These are phyloP conservation scores for Moniliophthora roreri DNA, from an alignment of 1,284 basidiomycete species.

Conservation along the genomic window DNA sequence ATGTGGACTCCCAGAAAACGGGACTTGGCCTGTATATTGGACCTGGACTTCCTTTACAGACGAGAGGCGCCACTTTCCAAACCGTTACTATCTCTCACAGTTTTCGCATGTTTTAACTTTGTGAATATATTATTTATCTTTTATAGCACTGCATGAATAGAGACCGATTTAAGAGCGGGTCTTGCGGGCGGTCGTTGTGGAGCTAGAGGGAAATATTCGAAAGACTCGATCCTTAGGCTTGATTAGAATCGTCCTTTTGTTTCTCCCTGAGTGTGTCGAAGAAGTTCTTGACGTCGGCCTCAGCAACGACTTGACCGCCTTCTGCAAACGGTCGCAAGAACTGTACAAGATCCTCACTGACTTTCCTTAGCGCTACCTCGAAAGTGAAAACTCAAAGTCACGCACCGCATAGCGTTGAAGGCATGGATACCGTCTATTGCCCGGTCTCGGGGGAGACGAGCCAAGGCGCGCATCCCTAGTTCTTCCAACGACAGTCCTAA, in stretches of 20 bases:
- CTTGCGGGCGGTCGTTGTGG: too few relatives aligned
- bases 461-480: slow-evolving; percentile 73
- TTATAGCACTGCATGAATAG: too few relatives aligned
- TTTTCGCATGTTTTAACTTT: too few relatives aligned
- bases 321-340: slow-evolving; percentile 78
- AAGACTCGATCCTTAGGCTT: background rate
- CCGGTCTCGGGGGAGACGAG: slow-evolving; percentile 67
- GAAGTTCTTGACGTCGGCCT: slow-evolving; percentile 68
- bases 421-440: slow-evolving; percentile 80
- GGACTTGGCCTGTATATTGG: too few relatives aligned
- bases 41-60: too few relatives aligned
- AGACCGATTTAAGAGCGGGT: too few relatives aligned
- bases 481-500: slow-evolving; percentile 74
- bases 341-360: slow-evolving; percentile 67
- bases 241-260: slow-evolving; percentile 4
- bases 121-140: too few relatives aligned
- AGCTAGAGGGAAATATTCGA: background rate
- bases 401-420: slow-evolving; percentile 77
- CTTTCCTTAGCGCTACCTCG: background rate
- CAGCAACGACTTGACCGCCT: slow-evolving; percentile 72
- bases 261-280: slow-evolving; percentile 44
- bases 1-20: too few relatives aligned
- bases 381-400: slow-evolving; percentile 6
- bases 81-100: too few relatives aligned
- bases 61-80: too few relatives aligned